Evolutionary conservation across 129 eudicot species (phyloP).

Genomic region (Escallonia herrerae): DNA sequence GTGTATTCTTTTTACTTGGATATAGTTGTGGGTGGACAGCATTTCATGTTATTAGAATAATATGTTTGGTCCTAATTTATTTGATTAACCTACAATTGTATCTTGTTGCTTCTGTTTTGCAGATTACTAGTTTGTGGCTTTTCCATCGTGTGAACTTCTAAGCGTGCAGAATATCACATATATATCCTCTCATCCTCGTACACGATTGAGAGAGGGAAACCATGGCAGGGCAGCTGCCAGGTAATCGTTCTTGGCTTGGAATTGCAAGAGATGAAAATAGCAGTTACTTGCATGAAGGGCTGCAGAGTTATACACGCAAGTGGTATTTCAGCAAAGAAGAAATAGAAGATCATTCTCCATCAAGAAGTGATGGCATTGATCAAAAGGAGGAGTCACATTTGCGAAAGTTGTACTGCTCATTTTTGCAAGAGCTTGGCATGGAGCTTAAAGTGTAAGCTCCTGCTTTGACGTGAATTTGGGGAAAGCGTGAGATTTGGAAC

Average conservation of each 20-base stretch:
- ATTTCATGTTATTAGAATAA: not conserved
- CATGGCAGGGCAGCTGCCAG: slow-evolving; percentile 32
- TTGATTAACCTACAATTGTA: not conserved
- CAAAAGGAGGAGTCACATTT: slow-evolving; percentile 43
- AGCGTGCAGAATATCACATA: slow-evolving; percentile 3
- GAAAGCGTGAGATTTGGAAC: slow-evolving; percentile 15
- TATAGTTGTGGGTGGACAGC: not conserved
- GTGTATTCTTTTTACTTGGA: not conserved
- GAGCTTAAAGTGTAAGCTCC: slow-evolving; percentile 76
- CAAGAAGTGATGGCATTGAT: slow-evolving; percentile 64
- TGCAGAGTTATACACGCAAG: slow-evolving; percentile 18
- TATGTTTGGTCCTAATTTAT: not conserved
- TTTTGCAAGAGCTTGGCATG: slow-evolving; percentile 66
- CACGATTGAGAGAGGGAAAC: slow-evolving; percentile 12
- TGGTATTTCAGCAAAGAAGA: slow-evolving; percentile 62
- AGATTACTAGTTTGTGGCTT: slow-evolving; percentile 20
- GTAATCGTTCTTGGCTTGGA: slow-evolving; percentile 24
- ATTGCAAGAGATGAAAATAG: slow-evolving; percentile 13
- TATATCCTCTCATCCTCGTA: slow-evolving; percentile 4
- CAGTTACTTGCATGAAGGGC: slow-evolving; percentile 13
- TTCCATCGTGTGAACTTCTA: slow-evolving; percentile 1
- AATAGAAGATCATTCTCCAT: slow-evolving; percentile 55
- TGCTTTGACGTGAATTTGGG: slow-evolving; percentile 8
- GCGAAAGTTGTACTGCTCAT: slow-evolving; percentile 48
- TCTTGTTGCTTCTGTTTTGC: not conserved